phyloP scores from a whole-genome alignment of 495 filamentous ascomycete genomes.

The Penicillium silybi region DNA sequence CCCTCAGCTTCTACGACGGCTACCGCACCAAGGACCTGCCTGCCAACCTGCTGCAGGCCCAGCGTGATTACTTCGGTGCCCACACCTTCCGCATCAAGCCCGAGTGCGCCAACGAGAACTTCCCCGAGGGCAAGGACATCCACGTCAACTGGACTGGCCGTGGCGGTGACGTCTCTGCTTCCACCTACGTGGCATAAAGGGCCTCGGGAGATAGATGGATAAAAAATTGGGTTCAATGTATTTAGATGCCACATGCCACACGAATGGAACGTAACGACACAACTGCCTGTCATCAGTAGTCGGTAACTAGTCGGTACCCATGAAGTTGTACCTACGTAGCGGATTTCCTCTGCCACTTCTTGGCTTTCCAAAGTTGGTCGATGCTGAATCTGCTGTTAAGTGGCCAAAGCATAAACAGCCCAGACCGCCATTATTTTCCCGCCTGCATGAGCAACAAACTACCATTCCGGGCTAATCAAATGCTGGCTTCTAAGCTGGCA shows the following conservation, averaged over 20 bases:
- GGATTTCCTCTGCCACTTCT: conserved; percentile 11
- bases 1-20: conserved; percentile 95
- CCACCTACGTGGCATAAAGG: conserved; percentile 90
- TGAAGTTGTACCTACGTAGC: too few relatives aligned
- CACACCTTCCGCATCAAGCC: conserved; percentile 99
- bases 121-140: conserved; percentile 82
- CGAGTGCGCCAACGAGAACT: conserved; percentile 75
- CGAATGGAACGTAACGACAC: conserved; percentile 28
- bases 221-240: conserved; percentile 31
- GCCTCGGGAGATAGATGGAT: conserved; percentile 14
- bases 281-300: neutral
- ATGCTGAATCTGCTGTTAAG: too few relatives aligned
- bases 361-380: too few relatives aligned
- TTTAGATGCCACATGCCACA: conserved; percentile 28
- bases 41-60: conserved; percentile 95
- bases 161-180: conserved; percentile 93
- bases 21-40: conserved; percentile 94
- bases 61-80: conserved; percentile 98
- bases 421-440: too few relatives aligned
- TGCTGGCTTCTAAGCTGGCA: too few relatives aligned
- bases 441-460: too few relatives aligned
- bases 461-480: too few relatives aligned
- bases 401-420: too few relatives aligned
- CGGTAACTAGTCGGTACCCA: too few relatives aligned
- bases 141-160: conserved; percentile 99